Base-by-base conservation (phyloP, 2,329 filamentous ascomycete genomes). In the Thelonectria discophora region DNA sequence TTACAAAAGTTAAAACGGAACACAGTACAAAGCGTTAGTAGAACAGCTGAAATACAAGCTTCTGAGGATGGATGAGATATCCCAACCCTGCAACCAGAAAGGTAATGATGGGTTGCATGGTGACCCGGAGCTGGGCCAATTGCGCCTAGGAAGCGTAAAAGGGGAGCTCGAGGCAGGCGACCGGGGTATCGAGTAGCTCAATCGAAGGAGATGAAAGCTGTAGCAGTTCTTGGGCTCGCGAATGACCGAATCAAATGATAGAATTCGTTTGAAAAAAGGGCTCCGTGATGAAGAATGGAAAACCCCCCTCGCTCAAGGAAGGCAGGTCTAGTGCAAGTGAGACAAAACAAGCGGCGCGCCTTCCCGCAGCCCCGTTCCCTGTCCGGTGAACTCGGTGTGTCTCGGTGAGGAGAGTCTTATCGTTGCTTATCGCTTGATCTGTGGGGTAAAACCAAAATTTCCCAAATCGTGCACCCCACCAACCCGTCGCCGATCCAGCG, bases 31-130 rank as follows among this genome's bases (percentile, higher is more conserved):
- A n/a, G 3, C 13, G 12, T 12, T 15, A 2, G 13, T 20, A 32
- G 2, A 13, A 3, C 8, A 30, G 3, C 6, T 3, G 1, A 42
- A 49, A 5, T 73, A 78, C 77, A 58, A 79, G 60, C 40, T 77
- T 75, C 24, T 75, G 66, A 8, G 78, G 78, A 55, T 79, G 78
- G 9, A 79, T 68, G n/a, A 79, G 72, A 59, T 79, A 79, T 37
- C 77, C 74, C 5, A 75, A 68, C 11, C 77, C 76, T 6, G 76
- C 77, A 18, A 79, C 70, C 15, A 78, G 65, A 57, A 73, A 76
- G 30, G 76, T 79, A n/a, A 75, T 69, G 58, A 77, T 71, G 2
- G 73, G 69, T 56, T 73, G 69, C 72, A 75, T 75, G 1, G 52
- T 21, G 45, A 27, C 13, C 15, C 12, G 18, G 24, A 21, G 45